phyloP scores from a whole-genome alignment of 345 rosid species.

The Lepidium didymum region DNA sequence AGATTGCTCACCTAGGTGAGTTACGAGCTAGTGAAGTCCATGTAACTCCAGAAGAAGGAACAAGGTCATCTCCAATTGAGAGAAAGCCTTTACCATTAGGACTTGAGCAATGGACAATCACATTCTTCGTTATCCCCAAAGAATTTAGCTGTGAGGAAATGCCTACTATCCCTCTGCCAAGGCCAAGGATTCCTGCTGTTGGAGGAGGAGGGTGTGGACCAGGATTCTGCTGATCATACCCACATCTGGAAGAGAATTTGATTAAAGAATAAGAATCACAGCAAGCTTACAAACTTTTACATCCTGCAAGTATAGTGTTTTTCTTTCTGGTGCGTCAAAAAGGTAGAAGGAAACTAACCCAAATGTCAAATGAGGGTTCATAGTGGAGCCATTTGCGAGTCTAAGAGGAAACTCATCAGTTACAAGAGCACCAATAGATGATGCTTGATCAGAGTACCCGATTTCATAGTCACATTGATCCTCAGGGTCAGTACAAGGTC shows the following conservation, averaged over 20 bases:
- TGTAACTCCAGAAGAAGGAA: constrained; percentile 50
- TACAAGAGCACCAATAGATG: constrained; percentile 68
- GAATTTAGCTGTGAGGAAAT: constrained; percentile 50
- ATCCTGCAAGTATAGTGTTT: background rate
- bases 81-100: constrained; percentile 70
- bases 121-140: constrained; percentile 43
- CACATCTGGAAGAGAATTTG: constrained; percentile 45
- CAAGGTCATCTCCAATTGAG: constrained; percentile 61
- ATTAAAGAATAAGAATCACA: constrained; percentile 4
- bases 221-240: constrained; percentile 54
- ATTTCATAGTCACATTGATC: constrained; percentile 86
- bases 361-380: constrained; percentile 45
- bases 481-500: constrained; percentile 38
- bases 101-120: constrained; percentile 80
- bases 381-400: constrained; percentile 46
- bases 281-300: background rate
- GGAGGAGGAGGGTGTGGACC: constrained; percentile 51
- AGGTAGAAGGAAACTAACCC: constrained; percentile 46
- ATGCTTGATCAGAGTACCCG: constrained; percentile 71
- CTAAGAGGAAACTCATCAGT: constrained; percentile 46
- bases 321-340: background rate
- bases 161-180: constrained; percentile 66
- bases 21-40: constrained; percentile 53
- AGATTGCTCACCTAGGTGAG: constrained; percentile 37
- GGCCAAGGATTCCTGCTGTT: constrained; percentile 76